Evolutionary conservation across 2,329 filamentous ascomycete genomes (phyloP), one percentile per base, ranked within the genome.

Genomic region (Penicillium thymicola): DNA sequence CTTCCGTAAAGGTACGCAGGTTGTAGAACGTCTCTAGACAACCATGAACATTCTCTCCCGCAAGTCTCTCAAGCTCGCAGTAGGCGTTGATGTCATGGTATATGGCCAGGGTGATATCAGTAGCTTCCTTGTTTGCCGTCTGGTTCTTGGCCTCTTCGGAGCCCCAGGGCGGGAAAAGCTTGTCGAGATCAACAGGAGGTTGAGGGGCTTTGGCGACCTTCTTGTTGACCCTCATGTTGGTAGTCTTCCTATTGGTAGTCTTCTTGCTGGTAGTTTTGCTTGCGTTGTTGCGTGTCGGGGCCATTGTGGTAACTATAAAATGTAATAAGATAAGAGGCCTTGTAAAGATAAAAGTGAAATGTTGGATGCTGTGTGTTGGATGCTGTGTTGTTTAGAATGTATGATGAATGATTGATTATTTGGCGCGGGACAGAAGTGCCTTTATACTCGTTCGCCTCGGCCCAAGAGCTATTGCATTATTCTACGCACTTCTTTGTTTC

Each of bases 41-140:
- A 32, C 25, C 21, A 10, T 28, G 14, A 18, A 30, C 13, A 18
- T 34, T 32, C 23, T 18, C 32, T 27, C 10, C 23, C 10, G 42
- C 42, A 23, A 23, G 36, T 16, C 11, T 44, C 41, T 41, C 41
- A 13, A 46, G 27, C 4, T 27, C 18, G 27, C 34, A 32, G 25
- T 34, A 25, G 21, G 21, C 23, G 16, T 52, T 56, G 27, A 52
- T 40, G 13, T 56, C 54, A 25, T 45, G 25, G 36, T 52, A 56
- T n/a, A 52, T 28, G 27, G 54, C 42, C 14, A 32, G 3, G 2
- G 46, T 14, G 16, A 44, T 56, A 18, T 52, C 48, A 27, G 18
- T 40, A 25, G 54, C 48, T 7, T 41, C n/a, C 21, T 40, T 18
- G 2, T 42, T 32, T 18, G 54, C 41, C 5, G 48, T 40, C 21